Evolutionary conservation across 1,139 yeast species (phyloP).

Genomic region (Suzukiozyma palmioleophila): DNA sequence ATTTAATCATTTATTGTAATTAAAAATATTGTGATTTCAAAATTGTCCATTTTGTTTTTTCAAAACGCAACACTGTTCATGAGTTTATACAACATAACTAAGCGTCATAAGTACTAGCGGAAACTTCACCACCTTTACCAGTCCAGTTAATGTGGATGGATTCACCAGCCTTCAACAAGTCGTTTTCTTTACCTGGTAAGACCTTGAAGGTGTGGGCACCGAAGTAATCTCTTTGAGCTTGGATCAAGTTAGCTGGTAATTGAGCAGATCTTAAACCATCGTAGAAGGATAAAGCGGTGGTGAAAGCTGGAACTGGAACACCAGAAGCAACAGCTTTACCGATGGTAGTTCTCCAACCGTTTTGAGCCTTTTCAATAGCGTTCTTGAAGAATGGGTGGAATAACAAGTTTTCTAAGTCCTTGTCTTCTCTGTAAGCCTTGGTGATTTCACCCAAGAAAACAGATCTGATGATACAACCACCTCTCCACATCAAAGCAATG

Average conservation of each 20-base stretch:
- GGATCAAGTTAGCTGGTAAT: constrained; percentile 96
- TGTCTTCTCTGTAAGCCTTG: constrained; percentile 89
- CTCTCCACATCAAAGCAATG: constrained; percentile 99
- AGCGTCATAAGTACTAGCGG: constrained; percentile 93
- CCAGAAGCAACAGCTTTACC: constrained; percentile 78
- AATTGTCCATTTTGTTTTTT: background rate
- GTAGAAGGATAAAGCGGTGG: constrained; percentile 95
- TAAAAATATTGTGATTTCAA: background rate
- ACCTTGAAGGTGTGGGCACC: constrained; percentile 99
- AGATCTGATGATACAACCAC: constrained; percentile 99
- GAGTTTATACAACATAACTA: constrained; percentile 28
- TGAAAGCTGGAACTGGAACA: constrained; percentile 96
- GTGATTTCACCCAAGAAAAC: constrained; percentile 97
- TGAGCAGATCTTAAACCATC: constrained; percentile 97
- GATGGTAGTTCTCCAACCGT: constrained; percentile 90
- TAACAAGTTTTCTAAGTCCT: constrained; percentile 89
- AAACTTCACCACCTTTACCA: constrained; percentile 96
- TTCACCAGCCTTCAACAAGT: constrained; percentile 68
- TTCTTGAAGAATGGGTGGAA: constrained; percentile 92
- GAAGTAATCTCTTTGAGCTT: constrained; percentile 99
- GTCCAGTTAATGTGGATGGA: constrained; percentile 99
- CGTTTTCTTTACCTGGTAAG: constrained; percentile 79
- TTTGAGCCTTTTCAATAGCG: constrained; percentile 91
- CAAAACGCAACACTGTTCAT: background rate
- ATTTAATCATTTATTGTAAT: constrained; percentile 2